These are phyloP conservation scores for Forsythia viridissima DNA, from an alignment of 257 asterid species.

Conservation along the genomic window DNA sequence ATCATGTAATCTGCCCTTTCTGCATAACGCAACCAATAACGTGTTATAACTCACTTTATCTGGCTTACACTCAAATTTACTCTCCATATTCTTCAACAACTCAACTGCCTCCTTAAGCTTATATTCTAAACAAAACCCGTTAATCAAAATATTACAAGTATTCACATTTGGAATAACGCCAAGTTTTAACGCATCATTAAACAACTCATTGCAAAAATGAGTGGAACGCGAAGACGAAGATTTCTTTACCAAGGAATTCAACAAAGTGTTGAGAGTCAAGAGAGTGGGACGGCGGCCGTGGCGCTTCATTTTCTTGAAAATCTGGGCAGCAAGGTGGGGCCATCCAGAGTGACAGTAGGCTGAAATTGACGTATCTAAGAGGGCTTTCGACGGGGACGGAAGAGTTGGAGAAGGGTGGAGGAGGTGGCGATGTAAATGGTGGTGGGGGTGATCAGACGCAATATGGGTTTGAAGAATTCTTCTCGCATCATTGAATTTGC, in stretches of 20 bases:
- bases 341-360: constrained; percentile 64
- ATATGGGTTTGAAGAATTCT: constrained; percentile 55
- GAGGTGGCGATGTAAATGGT: constrained; percentile 72
- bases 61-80: constrained; percentile 46
- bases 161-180: constrained; percentile 59
- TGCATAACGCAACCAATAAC: constrained; percentile 53
- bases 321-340: constrained; percentile 60
- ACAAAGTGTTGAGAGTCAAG: constrained; percentile 53
- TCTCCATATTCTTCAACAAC: constrained; percentile 57
- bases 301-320: constrained; percentile 86
- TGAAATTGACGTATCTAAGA: constrained; percentile 55
- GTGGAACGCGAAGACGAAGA: constrained; percentile 47
- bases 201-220: constrained; percentile 48
- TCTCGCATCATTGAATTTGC: constrained; percentile 61
- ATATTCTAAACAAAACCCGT: constrained; percentile 63
- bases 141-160: constrained; percentile 71
- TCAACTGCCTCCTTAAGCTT: constrained; percentile 57
- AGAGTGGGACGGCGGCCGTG: constrained; percentile 43
- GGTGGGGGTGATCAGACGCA: constrained; percentile 64
- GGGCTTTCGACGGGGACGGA: constrained; percentile 56
- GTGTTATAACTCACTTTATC: constrained; percentile 79
- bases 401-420: constrained; percentile 57
- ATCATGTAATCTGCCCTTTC: constrained; percentile 74
- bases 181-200: constrained; percentile 64
- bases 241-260: constrained; percentile 61